phyloP scores from a whole-genome alignment of 331 rosid species.

The Pyracantha coccinea region DNA sequence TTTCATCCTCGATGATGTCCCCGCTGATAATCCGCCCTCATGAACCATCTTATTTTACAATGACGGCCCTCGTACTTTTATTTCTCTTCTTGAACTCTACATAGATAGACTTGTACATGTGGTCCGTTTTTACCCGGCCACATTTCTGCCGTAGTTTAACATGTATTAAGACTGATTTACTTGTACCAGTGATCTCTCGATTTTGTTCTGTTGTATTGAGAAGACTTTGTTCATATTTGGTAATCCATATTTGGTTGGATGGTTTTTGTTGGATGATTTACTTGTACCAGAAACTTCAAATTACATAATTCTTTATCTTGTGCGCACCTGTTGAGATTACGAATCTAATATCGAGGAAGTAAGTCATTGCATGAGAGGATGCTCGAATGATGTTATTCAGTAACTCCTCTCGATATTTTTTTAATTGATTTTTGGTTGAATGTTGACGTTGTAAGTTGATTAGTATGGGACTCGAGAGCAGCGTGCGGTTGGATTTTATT shows the following conservation, averaged over 20 bases:
- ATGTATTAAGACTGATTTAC: neutral
- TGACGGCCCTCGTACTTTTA: neutral
- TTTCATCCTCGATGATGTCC: conserved; percentile 83
- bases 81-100: neutral
- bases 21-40: conserved; percentile 11
- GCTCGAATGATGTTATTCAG: neutral
- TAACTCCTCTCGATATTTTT: neutral
- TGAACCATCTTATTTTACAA: neutral
- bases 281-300: too few species aligned
- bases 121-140: neutral
- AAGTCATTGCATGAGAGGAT: neutral
- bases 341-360: neutral
- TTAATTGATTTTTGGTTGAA: neutral
- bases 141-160: too few species aligned
- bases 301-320: neutral
- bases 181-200: neutral
- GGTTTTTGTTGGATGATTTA: too few species aligned
- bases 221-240: neutral
- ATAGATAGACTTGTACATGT: neutral
- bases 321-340: neutral
- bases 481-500: neutral
- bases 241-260: neutral
- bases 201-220: neutral
- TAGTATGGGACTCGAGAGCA: neutral
- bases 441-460: neutral